Evolutionary conservation across 2,329 filamentous ascomycete genomes (phyloP).

Genomic region (Arthrobotrys conoides): DNA sequence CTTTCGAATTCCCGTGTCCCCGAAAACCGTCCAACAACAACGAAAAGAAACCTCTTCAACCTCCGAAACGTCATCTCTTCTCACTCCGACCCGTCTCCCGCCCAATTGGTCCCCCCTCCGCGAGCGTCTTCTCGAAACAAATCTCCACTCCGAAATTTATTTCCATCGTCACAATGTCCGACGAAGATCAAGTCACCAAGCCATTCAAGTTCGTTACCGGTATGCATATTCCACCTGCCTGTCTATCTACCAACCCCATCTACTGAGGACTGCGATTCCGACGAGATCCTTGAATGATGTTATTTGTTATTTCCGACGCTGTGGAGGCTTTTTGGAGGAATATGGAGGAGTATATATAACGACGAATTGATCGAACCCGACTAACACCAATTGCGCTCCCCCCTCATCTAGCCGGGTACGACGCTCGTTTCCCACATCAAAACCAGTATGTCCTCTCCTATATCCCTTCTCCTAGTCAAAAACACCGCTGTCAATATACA

Average conservation of each 20-base stretch:
- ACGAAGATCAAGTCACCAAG: conserved; percentile 91
- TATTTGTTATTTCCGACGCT: neutral
- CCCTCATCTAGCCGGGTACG: conserved; percentile 79
- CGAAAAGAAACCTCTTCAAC: conserved; percentile 23
- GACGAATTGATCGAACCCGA: conserved; percentile 12
- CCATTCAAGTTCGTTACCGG: conserved; percentile 99
- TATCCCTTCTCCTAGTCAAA: neutral
- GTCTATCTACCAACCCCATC: neutral
- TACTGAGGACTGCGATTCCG: conserved; percentile 46
- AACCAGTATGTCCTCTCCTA: conserved; percentile 76
- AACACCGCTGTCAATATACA: neutral
- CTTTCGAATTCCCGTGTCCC: conserved; percentile 22
- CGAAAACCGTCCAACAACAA: too few species aligned
- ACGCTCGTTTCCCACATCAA: conserved; percentile 98
- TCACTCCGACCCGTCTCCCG: neutral
- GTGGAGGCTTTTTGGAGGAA: neutral
- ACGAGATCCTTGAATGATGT: conserved; percentile 64
- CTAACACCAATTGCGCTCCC: conserved; percentile 47
- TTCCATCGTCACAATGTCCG: conserved; percentile 76
- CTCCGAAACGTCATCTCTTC: conserved; percentile 34
- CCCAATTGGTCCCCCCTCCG: conserved; percentile 26
- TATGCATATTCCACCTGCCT: conserved; percentile 70
- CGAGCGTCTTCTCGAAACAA: neutral
- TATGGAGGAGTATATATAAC: conserved; percentile 11
- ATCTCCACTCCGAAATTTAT: conserved; percentile 1